phyloP scores from a whole-genome alignment of 1,139 yeast genomes.

The Candida buenavistaensis region DNA sequence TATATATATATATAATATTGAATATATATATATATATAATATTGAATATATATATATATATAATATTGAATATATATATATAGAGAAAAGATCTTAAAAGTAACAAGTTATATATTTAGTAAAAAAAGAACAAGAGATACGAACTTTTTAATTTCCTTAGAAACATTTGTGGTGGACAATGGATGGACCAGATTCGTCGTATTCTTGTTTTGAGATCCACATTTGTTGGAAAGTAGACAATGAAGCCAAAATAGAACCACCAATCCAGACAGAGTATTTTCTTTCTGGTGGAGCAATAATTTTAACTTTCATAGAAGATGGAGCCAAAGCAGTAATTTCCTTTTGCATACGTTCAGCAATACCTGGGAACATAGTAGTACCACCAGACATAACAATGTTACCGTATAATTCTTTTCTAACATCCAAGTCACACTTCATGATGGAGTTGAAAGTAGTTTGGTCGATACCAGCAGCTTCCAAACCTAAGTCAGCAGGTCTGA shows the following conservation, averaged over 20 bases:
- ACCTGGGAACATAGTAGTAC: slow-evolving; percentile 99
- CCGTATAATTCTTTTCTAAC: slow-evolving; percentile 99
- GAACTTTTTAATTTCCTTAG: slow-evolving; percentile 46
- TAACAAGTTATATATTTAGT: slow-evolving; percentile 5
- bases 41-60: no score
- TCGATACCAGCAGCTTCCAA: slow-evolving; percentile 99
- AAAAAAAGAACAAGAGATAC: slow-evolving; percentile 5
- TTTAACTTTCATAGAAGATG: slow-evolving; percentile 99
- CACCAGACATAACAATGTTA: slow-evolving; percentile 99
- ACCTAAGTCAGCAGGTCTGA: slow-evolving; percentile 98
- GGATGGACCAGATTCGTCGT: slow-evolving; percentile 99
- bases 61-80: slow-evolving; percentile 3
- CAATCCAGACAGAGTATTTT: slow-evolving; percentile 99
- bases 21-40: no score
- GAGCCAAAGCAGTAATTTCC: slow-evolving; percentile 99
- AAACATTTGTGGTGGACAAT: slow-evolving; percentile 99
- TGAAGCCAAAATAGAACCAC: slow-evolving; percentile 99
- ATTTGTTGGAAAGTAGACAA: slow-evolving; percentile 99
- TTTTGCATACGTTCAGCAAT: slow-evolving; percentile 99
- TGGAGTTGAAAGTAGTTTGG: slow-evolving; percentile 98
- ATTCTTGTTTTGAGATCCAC: slow-evolving; percentile 99
- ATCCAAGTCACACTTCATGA: slow-evolving; percentile 98
- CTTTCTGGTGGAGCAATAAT: slow-evolving; percentile 99
- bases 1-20: no score
- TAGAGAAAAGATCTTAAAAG: slow-evolving; percentile 4